Evolutionary conservation across 164 flowering plant genomes (phyloP).

Genomic region (Paratinospora sagittata): DNA sequence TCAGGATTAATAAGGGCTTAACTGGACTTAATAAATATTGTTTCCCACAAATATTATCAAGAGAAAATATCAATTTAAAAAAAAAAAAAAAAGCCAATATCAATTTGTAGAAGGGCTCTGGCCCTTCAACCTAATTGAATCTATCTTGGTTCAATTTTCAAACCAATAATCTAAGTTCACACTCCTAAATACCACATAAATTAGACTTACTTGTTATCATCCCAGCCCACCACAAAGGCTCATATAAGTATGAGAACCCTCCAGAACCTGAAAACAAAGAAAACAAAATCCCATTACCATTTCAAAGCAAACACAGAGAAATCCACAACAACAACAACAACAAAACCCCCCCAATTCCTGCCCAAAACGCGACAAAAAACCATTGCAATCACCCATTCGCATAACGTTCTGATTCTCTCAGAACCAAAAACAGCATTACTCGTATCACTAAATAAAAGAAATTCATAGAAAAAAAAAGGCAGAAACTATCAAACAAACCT

Average conservation of each 20-base stretch:
- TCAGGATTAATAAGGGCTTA: background rate
- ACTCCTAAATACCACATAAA: background rate
- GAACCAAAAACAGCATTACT: no score
- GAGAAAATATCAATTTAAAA: background rate
- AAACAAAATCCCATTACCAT: conserved; percentile 7
- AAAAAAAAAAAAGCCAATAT: background rate
- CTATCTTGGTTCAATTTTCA: background rate
- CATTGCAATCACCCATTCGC: no score
- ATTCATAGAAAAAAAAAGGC: background rate
- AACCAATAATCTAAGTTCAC: no score
- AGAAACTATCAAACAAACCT: conserved; percentile 28
- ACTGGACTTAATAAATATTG: background rate
- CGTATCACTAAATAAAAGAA: background rate
- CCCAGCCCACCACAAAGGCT: conserved; percentile 96
- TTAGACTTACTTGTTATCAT: conserved; percentile 73
- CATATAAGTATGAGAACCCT: conserved; percentile 66
- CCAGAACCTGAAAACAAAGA: conserved; percentile 48
- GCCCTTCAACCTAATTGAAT: background rate
- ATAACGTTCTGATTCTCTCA: no score
- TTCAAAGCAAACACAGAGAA: background rate
- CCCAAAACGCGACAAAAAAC: no score
- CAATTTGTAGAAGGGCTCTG: background rate
- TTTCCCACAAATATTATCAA: background rate
- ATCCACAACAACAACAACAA: background rate
- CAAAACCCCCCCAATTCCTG: no score